Conservation (phyloP, 2,329 filamentous ascomycete genomes). For the Gaeumannomyces tritici region DNA sequence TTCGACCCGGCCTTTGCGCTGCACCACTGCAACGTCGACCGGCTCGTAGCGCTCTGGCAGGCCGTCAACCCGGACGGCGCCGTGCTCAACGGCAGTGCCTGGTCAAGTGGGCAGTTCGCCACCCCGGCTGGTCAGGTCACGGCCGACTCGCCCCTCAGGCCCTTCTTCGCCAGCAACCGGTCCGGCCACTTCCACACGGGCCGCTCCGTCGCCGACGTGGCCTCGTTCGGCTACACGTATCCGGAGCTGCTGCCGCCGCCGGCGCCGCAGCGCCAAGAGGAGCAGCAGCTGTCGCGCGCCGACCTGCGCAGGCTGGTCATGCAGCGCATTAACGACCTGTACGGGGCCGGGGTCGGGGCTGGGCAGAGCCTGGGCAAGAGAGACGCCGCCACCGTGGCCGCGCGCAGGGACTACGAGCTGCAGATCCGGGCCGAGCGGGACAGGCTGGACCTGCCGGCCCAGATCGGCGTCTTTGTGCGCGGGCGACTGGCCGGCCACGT, state of each 20-base stretch:
- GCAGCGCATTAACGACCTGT: constrained; percentile 48
- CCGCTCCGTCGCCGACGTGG: constrained; percentile 16
- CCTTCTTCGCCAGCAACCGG: constrained; percentile 31
- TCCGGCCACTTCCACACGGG: constrained; percentile 32
- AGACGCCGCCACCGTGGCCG: background rate
- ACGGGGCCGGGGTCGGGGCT: constrained; percentile 14
- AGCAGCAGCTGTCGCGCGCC: constrained; percentile 35
- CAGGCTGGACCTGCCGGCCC: constrained; percentile 25
- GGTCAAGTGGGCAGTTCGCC: constrained; percentile 25
- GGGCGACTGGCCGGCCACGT: constrained; percentile 20
- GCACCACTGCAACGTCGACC: constrained; percentile 49
- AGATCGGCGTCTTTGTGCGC: constrained; percentile 23
- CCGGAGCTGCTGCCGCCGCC: constrained; percentile 22
- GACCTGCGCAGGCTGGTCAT: constrained; percentile 53
- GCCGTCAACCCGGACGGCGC: constrained; percentile 24
- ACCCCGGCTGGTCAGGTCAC: constrained; percentile 31
- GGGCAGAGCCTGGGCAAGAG: background rate
- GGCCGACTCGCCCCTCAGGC: constrained; percentile 35
- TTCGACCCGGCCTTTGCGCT: constrained; percentile 41
- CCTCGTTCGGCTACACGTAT: constrained; percentile 30
- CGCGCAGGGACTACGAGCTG: constrained; percentile 22
- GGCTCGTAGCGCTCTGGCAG: constrained; percentile 44
- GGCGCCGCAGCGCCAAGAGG: constrained; percentile 23
- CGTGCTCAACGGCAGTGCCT: constrained; percentile 17
- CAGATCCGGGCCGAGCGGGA: constrained; percentile 25